Conservation (phyloP, 352 stramenopile species). For the Phytopythium oedochilum region DNA sequence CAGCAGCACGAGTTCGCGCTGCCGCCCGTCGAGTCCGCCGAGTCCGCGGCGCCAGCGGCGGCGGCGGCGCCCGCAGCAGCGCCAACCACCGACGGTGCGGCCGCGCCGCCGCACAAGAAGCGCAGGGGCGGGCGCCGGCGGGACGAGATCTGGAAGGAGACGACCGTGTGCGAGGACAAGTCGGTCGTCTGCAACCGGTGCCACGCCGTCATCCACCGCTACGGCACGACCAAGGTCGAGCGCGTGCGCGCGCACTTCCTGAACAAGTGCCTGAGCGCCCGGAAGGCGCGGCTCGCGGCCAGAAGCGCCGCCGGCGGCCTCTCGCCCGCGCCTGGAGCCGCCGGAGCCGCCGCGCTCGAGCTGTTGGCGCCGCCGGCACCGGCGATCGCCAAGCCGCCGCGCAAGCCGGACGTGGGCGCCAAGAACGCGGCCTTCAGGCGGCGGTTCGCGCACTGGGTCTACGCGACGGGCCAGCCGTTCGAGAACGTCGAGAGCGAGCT, state of each 20-base stretch:
- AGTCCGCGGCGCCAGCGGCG: not conserved
- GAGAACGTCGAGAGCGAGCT: conserved; percentile 40
- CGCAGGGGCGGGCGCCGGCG: conserved; percentile 45
- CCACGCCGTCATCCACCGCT: conserved; percentile 57
- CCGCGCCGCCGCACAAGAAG: conserved; percentile 19
- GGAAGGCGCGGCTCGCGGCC: conserved; percentile 15
- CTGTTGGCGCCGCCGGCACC: not conserved
- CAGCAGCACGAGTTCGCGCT: not conserved
- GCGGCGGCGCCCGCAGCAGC: not conserved
- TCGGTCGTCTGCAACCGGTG: conserved; percentile 68
- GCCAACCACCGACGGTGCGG: too few relatives aligned
- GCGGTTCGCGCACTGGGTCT: conserved; percentile 59
- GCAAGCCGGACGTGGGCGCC: conserved; percentile 23
- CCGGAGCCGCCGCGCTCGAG: not conserved
- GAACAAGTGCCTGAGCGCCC: conserved; percentile 38
- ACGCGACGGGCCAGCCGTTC: conserved; percentile 49
- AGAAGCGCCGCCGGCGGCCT: too few relatives aligned
- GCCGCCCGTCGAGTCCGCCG: not conserved
- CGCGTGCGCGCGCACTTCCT: conserved; percentile 67
- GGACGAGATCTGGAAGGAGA: conserved; percentile 54
- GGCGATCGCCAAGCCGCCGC: conserved; percentile 1
- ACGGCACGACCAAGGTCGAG: conserved; percentile 66
- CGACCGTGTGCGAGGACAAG: conserved; percentile 50
- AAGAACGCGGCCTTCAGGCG: conserved; percentile 64
- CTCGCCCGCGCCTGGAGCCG: too few relatives aligned